These are phyloP conservation scores for Sindora glabra DNA, from an alignment of 306 rosid genomes.

Conservation along the genomic window DNA sequence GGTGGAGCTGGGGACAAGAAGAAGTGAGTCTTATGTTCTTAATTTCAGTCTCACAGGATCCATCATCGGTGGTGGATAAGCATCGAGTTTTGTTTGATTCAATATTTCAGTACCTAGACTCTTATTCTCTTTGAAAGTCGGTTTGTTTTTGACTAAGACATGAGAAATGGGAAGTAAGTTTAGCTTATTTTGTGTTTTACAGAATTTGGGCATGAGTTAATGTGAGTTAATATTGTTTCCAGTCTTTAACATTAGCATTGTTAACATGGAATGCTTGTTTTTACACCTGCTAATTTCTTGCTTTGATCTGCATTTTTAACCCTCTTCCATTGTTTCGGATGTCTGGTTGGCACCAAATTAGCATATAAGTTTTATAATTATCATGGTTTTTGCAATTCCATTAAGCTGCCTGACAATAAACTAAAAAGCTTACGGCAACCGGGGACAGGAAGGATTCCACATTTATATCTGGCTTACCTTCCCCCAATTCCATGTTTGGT, in stretches of 20 bases:
- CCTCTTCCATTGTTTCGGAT: too few relatives aligned
- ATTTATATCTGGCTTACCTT: too few relatives aligned
- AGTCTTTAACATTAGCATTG: not conserved
- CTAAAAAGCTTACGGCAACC: too few relatives aligned
- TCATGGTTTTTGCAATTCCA: too few relatives aligned
- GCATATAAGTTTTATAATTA: too few relatives aligned
- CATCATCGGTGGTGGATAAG: slow-evolving; percentile 1
- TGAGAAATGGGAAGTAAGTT: slow-evolving; percentile 2
- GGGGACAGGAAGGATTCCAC: too few relatives aligned
- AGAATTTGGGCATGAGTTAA: not conserved
- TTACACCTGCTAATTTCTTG: not conserved
- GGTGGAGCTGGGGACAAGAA: slow-evolving; percentile 87
- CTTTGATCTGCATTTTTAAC: too few relatives aligned
- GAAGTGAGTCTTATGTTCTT: slow-evolving; percentile 31
- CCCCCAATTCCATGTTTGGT: too few relatives aligned
- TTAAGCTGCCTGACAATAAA: too few relatives aligned
- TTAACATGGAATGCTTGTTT: not conserved
- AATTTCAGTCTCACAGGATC: not conserved
- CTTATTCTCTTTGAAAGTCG: not conserved
- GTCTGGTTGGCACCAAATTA: too few relatives aligned
- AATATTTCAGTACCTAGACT: not conserved
- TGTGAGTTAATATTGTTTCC: not conserved
- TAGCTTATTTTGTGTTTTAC: not conserved
- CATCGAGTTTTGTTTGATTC: not conserved
- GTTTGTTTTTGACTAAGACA: slow-evolving; percentile 3